Evolutionary conservation across 2,329 filamentous ascomycete species (phyloP).

Genomic region (Neophaeococcomyces mojaviensis): DNA sequence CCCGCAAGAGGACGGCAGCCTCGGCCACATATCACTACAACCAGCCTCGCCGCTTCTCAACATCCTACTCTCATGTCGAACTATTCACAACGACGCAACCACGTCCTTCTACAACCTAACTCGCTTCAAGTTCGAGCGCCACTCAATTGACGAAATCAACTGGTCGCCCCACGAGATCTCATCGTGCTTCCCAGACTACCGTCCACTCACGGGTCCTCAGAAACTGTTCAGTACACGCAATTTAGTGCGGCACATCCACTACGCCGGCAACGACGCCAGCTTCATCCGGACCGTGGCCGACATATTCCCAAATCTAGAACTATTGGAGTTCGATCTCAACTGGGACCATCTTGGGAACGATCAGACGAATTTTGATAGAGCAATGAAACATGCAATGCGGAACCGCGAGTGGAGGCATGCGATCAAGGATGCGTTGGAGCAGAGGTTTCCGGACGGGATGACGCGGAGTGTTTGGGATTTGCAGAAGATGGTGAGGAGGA

Average conservation of each 20-base stretch:
- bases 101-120: neutral
- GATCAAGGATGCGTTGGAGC: conserved; percentile 8
- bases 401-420: conserved; percentile 7
- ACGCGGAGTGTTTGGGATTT: neutral
- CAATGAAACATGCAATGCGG: conserved; percentile 1
- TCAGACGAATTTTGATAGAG: conserved; percentile 6
- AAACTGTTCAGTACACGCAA: conserved; percentile 1
- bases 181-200: conserved; percentile 1
- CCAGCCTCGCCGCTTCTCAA: neutral
- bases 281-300: conserved; percentile 1
- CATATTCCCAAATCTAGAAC: conserved; percentile 2
- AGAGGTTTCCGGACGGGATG: conserved; percentile 8
- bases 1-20: neutral
- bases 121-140: conserved; percentile 1
- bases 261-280: neutral
- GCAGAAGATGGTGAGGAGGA: neutral
- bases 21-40: conserved; percentile 1
- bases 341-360: conserved; percentile 6
- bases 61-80: neutral
- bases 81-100: conserved; percentile 1
- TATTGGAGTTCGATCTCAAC: conserved; percentile 7
- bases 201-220: neutral
- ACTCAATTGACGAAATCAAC: conserved; percentile 5
- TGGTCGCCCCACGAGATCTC: conserved; percentile 1
- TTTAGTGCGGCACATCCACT: conserved; percentile 4